Evolutionary conservation across 1,284 basidiomycete genomes (phyloP).

Genomic region (Inonotus obliquus): DNA sequence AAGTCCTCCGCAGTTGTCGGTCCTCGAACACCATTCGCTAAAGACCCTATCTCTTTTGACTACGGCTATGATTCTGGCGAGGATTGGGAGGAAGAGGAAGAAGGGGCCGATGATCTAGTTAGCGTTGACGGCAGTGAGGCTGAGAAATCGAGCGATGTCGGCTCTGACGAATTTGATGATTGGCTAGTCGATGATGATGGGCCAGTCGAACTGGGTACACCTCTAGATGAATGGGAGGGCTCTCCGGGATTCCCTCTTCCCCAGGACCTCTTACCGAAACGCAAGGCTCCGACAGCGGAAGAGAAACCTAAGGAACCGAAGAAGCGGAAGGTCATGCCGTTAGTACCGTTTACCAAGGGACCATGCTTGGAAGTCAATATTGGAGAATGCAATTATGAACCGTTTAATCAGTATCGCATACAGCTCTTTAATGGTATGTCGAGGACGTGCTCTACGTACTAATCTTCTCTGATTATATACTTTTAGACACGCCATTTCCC

Average conservation of each 20-base stretch:
- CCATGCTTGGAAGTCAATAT: slow-evolving; percentile 68
- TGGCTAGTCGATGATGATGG: slow-evolving; percentile 80
- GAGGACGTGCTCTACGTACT: neutral
- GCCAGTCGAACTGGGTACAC: slow-evolving; percentile 35
- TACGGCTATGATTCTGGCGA: slow-evolving; percentile 83
- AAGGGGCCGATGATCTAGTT: slow-evolving; percentile 69
- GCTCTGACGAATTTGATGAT: slow-evolving; percentile 55
- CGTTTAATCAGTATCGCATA: slow-evolving; percentile 66
- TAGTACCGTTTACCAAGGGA: slow-evolving; percentile 74
- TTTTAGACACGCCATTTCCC: slow-evolving; percentile 64
- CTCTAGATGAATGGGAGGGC: slow-evolving; percentile 36
- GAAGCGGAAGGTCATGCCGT: slow-evolving; percentile 67
- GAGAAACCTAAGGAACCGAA: slow-evolving; percentile 45
- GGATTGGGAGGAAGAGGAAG: slow-evolving; percentile 79
- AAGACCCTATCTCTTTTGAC: slow-evolving; percentile 66
- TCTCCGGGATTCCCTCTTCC: slow-evolving; percentile 36
- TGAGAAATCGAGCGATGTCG: slow-evolving; percentile 51
- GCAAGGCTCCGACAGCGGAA: slow-evolving; percentile 42
- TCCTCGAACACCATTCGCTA: slow-evolving; percentile 68
- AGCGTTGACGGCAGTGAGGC: slow-evolving; percentile 59
- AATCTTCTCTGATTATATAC: slow-evolving; percentile 6
- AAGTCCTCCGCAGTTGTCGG: slow-evolving; percentile 65
- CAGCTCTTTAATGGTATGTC: slow-evolving; percentile 70
- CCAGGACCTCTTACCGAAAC: slow-evolving; percentile 40
- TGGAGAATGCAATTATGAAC: slow-evolving; percentile 55